Conservation (phyloP, 805 yeast genomes). For the Saccharomycopsis sp. region DNA sequence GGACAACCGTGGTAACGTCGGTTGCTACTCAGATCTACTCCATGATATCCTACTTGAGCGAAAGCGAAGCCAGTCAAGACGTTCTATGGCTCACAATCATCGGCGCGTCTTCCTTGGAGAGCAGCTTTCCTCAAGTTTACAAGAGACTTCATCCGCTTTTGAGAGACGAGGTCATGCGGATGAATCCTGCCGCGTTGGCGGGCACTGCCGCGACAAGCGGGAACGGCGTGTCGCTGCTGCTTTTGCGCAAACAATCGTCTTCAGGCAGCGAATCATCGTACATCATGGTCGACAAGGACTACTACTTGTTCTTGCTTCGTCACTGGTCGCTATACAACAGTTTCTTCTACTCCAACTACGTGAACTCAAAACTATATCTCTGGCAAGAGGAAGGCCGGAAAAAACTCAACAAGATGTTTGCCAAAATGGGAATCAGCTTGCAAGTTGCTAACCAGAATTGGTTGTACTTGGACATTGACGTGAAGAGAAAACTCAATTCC, state of each 20-base stretch:
- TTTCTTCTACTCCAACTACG: conserved; percentile 83
- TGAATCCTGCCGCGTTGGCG: conserved; percentile 33
- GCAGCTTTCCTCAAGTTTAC: conserved; percentile 66
- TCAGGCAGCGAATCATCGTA: conserved; percentile 35
- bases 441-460: conserved; percentile 86
- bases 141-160: conserved; percentile 62
- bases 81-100: conserved; percentile 79
- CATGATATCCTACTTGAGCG: conserved; percentile 71
- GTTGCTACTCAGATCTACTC: conserved; percentile 75
- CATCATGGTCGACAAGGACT: conserved; percentile 71
- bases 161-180: conserved; percentile 73
- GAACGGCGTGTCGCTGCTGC: too few species aligned
- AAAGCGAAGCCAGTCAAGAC: conserved; percentile 51
- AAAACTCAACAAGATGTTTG: conserved; percentile 81
- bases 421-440: conserved; percentile 90
- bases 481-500: conserved; percentile 63
- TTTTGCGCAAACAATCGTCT: conserved; percentile 25
- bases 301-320: conserved; percentile 72
- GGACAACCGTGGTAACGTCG: conserved; percentile 69
- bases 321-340: conserved; percentile 93
- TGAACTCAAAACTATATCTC: conserved; percentile 74
- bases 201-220: conserved; percentile 22
- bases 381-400: conserved; percentile 93
- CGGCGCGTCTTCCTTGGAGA: conserved; percentile 78
- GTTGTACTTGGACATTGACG: conserved; percentile 76